Conservation (phyloP, 1,284 basidiomycete genomes). For the Malassezia slooffiae region DNA sequence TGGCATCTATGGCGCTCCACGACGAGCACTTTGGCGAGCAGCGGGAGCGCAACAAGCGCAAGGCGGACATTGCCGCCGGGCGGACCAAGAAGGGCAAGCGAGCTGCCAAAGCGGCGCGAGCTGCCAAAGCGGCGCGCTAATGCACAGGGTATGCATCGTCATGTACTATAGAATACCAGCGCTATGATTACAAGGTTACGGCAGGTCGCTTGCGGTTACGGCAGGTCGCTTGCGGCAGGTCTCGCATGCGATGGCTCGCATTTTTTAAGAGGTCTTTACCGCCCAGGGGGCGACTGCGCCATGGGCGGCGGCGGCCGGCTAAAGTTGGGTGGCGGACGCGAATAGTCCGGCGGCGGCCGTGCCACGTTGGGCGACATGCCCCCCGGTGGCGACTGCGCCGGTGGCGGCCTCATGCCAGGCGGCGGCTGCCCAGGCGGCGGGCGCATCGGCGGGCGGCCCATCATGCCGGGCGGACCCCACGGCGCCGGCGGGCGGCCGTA, state of each 20-base stretch:
- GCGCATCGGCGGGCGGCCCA: neutral
- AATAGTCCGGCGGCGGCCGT: slow-evolving; percentile 4
- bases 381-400: slow-evolving; percentile 4
- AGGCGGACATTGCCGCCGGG: slow-evolving; percentile 41
- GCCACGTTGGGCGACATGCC: slow-evolving; percentile 4
- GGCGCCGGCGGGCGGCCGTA: no score
- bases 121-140: no score
- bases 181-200: no score
- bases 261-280: no score
- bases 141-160: no score
- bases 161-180: neutral
- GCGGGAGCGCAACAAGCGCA: slow-evolving; percentile 65
- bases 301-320: slow-evolving; percentile 2
- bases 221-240: no score
- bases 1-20: slow-evolving; percentile 78
- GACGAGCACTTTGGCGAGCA: slow-evolving; percentile 81
- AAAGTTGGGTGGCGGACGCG: slow-evolving; percentile 3
- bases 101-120: no score
- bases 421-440: slow-evolving; percentile 5
- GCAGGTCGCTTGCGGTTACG: no score
- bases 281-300: neutral
- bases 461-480: neutral
- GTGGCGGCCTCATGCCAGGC: neutral
- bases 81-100: neutral
- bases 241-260: no score